Percentiles rank a stretch among this genome's conserved stretches.
Conservation (phyloP, 192 early-diverging fungal species). For the Endogone sp. region DNA sequence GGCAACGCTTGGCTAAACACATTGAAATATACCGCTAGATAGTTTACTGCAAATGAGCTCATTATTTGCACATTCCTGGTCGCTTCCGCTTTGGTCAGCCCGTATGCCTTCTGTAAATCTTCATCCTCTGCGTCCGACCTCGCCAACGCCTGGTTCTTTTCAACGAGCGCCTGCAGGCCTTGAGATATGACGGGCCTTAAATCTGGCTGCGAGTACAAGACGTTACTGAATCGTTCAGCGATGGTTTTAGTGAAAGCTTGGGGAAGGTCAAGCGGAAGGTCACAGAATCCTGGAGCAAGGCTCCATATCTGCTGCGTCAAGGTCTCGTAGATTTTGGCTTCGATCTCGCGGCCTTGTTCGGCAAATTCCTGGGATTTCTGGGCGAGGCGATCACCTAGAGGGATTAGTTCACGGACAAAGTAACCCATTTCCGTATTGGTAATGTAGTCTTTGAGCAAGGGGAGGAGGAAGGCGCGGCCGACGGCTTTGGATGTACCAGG, state of each 20-base stretch:
- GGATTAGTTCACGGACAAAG: constrained; percentile 69
- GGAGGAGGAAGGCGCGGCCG: constrained; percentile 90
- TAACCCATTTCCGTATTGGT: constrained; percentile 70
- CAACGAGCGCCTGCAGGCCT: constrained; percentile 64
- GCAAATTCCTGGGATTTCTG: constrained; percentile 57
- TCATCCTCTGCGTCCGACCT: constrained; percentile 36
- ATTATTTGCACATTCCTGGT: constrained; percentile 52
- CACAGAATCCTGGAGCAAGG: constrained; percentile 81
- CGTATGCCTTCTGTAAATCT: constrained; percentile 39
- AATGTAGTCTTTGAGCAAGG: constrained; percentile 71
- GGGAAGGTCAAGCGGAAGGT: constrained; percentile 72
- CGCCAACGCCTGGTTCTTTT: constrained; percentile 40
- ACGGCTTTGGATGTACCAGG: constrained; percentile 38
- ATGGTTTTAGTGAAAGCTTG: constrained; percentile 55
- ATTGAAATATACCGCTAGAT: constrained; percentile 75
- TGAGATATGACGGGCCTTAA: constrained; percentile 75
- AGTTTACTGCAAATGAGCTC: constrained; percentile 65
- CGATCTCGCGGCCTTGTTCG: constrained; percentile 53
- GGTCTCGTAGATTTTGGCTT: constrained; percentile 89
- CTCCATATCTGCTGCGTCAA: constrained; percentile 87
- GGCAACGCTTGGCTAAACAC: constrained; percentile 66
- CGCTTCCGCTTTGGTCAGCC: constrained; percentile 49
- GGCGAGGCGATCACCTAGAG: constrained; percentile 70
- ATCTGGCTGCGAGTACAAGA: constrained; percentile 70
- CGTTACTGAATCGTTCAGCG: constrained; percentile 70